phyloP scores from a whole-genome alignment of 2,329 filamentous ascomycete genomes.

The Fusarium goolgardi region DNA sequence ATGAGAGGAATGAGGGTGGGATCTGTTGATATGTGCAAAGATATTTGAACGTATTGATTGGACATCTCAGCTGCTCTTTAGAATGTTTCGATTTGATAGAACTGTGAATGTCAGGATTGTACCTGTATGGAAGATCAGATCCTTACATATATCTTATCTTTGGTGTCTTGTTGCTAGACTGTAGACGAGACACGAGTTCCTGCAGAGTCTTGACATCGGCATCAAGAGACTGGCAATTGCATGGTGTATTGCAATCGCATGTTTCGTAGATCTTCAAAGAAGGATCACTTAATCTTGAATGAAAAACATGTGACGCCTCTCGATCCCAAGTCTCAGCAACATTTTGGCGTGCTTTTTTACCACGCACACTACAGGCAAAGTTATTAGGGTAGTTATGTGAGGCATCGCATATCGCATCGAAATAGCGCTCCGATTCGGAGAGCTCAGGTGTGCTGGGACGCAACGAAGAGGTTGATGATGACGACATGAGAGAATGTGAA shows the following conservation, averaged over 20 bases:
- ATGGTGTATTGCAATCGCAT: neutral
- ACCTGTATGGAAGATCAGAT: accelerated
- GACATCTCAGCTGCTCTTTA: conserved; percentile 3
- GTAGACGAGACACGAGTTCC: neutral
- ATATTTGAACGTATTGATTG: conserved; percentile 23
- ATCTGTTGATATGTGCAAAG: conserved; percentile 32
- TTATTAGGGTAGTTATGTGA: conserved; percentile 5
- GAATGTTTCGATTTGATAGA: conserved; percentile 29
- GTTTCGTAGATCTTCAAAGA: conserved; percentile 9
- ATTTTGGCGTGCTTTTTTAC: neutral
- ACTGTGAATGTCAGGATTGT: neutral
- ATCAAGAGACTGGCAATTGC: conserved; percentile 1
- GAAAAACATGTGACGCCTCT: neutral
- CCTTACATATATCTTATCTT: conserved; percentile 30
- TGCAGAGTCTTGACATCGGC: conserved; percentile 1
- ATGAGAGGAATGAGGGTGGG: conserved; percentile 6
- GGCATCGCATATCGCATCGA: neutral
- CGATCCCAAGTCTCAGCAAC: conserved; percentile 6
- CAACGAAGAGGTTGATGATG: neutral
- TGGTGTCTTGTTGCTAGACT: neutral
- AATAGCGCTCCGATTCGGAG: neutral
- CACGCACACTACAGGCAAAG: neutral
- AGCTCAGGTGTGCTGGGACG: neutral
- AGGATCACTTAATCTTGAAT: neutral
- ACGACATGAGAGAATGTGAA: neutral